Percentiles rank a stretch among this genome's conserved stretches.
Evolutionary conservation across 1,139 yeast species (phyloP).

Genomic region (Saccharomyces hybrid): DNA sequence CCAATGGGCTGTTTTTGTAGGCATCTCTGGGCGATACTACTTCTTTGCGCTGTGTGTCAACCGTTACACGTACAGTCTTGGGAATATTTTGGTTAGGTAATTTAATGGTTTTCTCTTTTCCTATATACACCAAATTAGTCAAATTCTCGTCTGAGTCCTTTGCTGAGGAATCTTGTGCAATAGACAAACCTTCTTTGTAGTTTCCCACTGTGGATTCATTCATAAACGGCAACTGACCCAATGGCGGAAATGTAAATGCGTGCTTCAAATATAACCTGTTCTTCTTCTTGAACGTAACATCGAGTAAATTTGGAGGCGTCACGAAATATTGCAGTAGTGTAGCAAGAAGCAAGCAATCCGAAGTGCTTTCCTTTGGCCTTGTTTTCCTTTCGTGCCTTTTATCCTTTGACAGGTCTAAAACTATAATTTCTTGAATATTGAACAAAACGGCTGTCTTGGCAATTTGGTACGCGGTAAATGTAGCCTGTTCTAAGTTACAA

Average conservation of each 20-base stretch:
- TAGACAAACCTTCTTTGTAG: constrained; percentile 63
- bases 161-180: constrained; percentile 32
- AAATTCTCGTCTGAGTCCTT: constrained; percentile 40
- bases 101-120: constrained; percentile 50
- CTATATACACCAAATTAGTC: constrained; percentile 72
- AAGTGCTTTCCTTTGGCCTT: constrained; percentile 19
- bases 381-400: constrained; percentile 9
- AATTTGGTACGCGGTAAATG: constrained; percentile 65
- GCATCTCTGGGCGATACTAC: constrained; percentile 70
- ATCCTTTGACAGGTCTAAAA: constrained; percentile 42
- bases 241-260: constrained; percentile 64
- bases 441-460: constrained; percentile 67
- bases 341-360: constrained; percentile 51
- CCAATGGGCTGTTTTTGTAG: constrained; percentile 59
- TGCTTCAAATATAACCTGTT: constrained; percentile 45
- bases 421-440: constrained; percentile 63
- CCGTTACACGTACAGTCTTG: constrained; percentile 71
- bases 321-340: constrained; percentile 70
- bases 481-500: constrained; percentile 60
- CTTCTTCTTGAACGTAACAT: constrained; percentile 48
- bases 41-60: constrained; percentile 52
- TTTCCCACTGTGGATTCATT: constrained; percentile 34
- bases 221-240: constrained; percentile 71
- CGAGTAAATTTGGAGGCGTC: constrained; percentile 76
- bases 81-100: constrained; percentile 61